Evolutionary conservation across 2,329 filamentous ascomycete genomes (phyloP), one percentile per base, ranked within the genome.

Genomic region (Beauveria bassiana): DNA sequence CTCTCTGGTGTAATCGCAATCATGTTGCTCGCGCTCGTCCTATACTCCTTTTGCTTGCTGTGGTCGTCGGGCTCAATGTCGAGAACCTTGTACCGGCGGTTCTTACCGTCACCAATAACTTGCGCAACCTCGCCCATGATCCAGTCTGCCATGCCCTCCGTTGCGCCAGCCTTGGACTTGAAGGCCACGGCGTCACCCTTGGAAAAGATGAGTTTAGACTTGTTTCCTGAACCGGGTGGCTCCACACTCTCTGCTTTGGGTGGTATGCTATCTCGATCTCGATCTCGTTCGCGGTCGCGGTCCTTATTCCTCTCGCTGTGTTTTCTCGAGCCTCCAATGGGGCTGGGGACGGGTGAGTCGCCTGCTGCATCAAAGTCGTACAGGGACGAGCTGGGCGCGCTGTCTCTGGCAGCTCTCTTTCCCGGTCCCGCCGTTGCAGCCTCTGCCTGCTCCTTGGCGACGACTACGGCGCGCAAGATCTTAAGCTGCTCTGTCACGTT

Each of bases 91-190:
- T 93, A 93, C 50, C 88, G 84, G 69, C 89, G 81, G 70, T 86
- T 88, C 72, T 91, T 92, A 59, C 88, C 88, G 63, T 93, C 89
- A 16, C 89, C 89, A 58, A 86, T 81, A 16, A 93, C 87, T 58
- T 85, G 84, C 63, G 89, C 88, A 57, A 93, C 90, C 63, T 89
- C 88, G 56, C 90, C 90, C 53, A 93, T 83, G 61, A 93, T 93
- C 80, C 86, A 89, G 66, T 89, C 86, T 3, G 73, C 70, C 22
- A 69, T 66, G 74, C 77, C 70, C 71, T 83, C 71, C 78, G 80
- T 66, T 55, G 50, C 10, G 63, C 72, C 74, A 8, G 75, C 69
- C 68, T 86, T 87, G 1, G 85, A 82, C 67, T 84, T 85, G 74
- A 88, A 88, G 0, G 85, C 86, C 5, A 88, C 86, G 62, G 86